Conservation (phyloP, 768 basidiomycete species). For the Sarcodon sp. region DNA sequence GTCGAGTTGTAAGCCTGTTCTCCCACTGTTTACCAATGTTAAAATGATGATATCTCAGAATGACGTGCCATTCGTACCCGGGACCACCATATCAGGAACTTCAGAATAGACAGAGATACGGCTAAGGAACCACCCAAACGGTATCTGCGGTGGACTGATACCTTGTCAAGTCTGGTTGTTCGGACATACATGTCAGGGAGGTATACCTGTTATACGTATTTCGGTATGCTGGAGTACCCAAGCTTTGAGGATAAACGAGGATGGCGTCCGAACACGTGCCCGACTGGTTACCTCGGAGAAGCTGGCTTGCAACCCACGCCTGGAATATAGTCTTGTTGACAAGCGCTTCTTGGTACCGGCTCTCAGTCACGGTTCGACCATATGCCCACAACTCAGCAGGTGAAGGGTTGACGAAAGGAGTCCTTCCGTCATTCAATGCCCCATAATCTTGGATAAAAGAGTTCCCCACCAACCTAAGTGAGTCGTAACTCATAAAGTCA, state of each 20-base stretch:
- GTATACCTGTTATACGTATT: slow-evolving; percentile 13
- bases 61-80: slow-evolving; percentile 8
- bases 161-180: not conserved
- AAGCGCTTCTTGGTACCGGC: slow-evolving; percentile 10
- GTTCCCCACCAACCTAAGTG: slow-evolving; percentile 13
- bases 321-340: slow-evolving; percentile 16
- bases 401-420: slow-evolving; percentile 17
- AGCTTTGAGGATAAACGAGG: slow-evolving; percentile 16
- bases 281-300: slow-evolving; percentile 8
- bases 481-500: slow-evolving; percentile 14
- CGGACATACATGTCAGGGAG: not conserved
- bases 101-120: slow-evolving; percentile 14
- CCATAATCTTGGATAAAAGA: slow-evolving; percentile 15
- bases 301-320: slow-evolving; percentile 15
- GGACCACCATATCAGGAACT: slow-evolving; percentile 18
- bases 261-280: slow-evolving; percentile 15
- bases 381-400: slow-evolving; percentile 15
- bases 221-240: slow-evolving; percentile 12
- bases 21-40: slow-evolving; percentile 9
- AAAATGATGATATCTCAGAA: not conserved
- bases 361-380: slow-evolving; percentile 8
- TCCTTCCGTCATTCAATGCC: slow-evolving; percentile 11
- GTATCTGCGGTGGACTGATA: slow-evolving; percentile 11
- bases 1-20: slow-evolving; percentile 17
- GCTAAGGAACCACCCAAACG: slow-evolving; percentile 11